A percentile compares a stretch with the other conserved stretches of the same genome.
phyloP scores from a whole-genome alignment of 2,329 filamentous ascomycete species.

The Xylaria sp. region DNA sequence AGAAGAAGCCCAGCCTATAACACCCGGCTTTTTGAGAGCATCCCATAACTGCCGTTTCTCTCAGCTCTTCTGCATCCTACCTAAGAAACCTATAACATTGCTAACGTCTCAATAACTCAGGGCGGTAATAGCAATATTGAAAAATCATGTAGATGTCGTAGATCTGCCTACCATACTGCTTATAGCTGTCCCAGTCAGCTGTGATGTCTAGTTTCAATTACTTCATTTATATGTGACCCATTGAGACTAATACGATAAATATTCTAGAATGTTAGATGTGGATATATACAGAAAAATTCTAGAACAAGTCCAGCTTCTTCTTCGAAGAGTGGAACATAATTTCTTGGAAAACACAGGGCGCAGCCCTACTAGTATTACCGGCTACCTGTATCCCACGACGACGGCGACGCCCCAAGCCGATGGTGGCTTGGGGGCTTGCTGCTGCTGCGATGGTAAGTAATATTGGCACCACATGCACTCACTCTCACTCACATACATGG shows the following conservation, averaged over 20 bases:
- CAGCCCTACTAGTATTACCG: slow-evolving; percentile 4
- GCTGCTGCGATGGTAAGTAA: not conserved
- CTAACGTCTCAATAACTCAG: not conserved
- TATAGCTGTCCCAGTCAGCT: not conserved
- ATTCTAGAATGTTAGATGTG: not conserved
- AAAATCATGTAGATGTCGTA: not conserved
- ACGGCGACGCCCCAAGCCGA: not conserved
- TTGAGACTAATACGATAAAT: not conserved
- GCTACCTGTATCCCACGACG: slow-evolving; percentile 3
- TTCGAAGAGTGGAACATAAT: not conserved
- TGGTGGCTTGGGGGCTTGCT: not conserved
- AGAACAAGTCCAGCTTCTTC: not conserved
- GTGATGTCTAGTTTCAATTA: not conserved
- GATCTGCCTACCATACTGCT: not conserved
- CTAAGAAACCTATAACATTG: not conserved
- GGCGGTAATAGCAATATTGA: not conserved
- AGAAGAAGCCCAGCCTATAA: not conserved
- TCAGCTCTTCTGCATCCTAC: not conserved
- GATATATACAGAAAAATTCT: not conserved
- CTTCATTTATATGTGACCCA: not conserved
- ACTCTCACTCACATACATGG: not conserved
- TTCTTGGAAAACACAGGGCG: not conserved
- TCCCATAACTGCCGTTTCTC: not conserved
- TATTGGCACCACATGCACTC: slow-evolving; percentile 15
- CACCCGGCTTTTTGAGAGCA: not conserved